phyloP scores from a whole-genome alignment of 176 grass and related monocot species.

The Oryza glumipatula region DNA sequence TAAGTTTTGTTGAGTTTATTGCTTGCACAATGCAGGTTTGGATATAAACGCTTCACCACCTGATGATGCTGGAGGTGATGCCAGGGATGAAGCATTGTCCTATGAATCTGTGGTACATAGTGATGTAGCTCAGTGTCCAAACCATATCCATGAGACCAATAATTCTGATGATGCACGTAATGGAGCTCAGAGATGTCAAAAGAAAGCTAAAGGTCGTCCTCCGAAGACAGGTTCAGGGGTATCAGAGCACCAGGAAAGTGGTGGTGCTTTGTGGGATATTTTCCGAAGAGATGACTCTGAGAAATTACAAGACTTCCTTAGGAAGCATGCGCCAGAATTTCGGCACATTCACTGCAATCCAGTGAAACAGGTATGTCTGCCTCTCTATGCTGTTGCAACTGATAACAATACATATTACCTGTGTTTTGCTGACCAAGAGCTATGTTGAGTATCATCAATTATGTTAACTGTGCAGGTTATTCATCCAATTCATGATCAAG shows the following conservation, averaged over 20 bases:
- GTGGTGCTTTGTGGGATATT: constrained; percentile 74
- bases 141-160: constrained; percentile 18
- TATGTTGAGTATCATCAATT: constrained; percentile 5
- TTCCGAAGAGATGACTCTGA: constrained; percentile 63
- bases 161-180: constrained; percentile 7
- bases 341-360: constrained; percentile 53
- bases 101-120: constrained; percentile 26
- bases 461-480: constrained; percentile 48
- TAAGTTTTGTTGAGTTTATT: constrained; percentile 15
- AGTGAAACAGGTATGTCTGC: constrained; percentile 54
- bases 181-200: not conserved
- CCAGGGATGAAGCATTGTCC: constrained; percentile 9
- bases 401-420: not conserved
- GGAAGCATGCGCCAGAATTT: constrained; percentile 59
- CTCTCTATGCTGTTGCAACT: constrained; percentile 7
- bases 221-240: constrained; percentile 1
- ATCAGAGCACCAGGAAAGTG: constrained; percentile 22
- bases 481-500: constrained; percentile 79
- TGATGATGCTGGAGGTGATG: constrained; percentile 16
- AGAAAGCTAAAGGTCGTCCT: constrained; percentile 1
- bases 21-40: constrained; percentile 26
- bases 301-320: constrained; percentile 61
- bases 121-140: constrained; percentile 21
- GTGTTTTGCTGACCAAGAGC: constrained; percentile 6
- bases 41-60: constrained; percentile 42